phyloP scores from a whole-genome alignment of 495 filamentous ascomycete genomes.

The Penicillium argentinense region DNA sequence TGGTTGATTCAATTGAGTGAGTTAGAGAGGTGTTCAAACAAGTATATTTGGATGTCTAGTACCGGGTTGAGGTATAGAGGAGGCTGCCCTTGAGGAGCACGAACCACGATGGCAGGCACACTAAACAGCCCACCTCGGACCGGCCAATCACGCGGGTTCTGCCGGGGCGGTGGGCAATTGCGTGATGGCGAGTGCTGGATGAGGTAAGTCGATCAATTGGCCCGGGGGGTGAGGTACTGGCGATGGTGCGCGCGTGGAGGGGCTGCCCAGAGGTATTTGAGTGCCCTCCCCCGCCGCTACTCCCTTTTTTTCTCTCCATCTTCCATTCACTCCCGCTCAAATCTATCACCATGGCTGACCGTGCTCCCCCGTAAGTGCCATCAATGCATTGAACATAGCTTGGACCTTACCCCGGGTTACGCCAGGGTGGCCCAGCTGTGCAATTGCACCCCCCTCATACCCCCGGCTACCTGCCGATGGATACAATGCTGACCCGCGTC shows the following conservation, averaged over 20 bases:
- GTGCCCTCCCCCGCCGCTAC: slow-evolving; percentile 13
- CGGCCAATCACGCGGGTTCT: slow-evolving; percentile 29
- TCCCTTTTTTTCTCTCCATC: slow-evolving; percentile 12
- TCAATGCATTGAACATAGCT: too few relatives aligned
- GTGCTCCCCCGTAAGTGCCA: slow-evolving; percentile 49
- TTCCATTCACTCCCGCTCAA: not conserved
- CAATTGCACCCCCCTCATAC: not conserved
- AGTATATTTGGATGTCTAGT: not conserved
- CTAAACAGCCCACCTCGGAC: slow-evolving; percentile 29
- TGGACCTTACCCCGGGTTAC: too few relatives aligned
- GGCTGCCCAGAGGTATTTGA: slow-evolving; percentile 31
- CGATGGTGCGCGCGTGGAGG: slow-evolving; percentile 15
- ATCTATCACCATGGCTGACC: slow-evolving; percentile 51
- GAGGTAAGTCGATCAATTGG: slow-evolving; percentile 21
- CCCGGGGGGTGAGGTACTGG: not conserved
- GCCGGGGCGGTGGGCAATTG: slow-evolving; percentile 39
- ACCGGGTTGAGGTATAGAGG: not conserved
- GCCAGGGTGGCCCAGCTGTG: too few relatives aligned
- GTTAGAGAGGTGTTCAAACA: not conserved
- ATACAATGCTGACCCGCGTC: not conserved
- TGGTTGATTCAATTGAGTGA: not conserved
- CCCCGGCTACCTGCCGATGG: too few relatives aligned
- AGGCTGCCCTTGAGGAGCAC: not conserved
- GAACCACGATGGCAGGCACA: slow-evolving; percentile 19
- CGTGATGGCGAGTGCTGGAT: slow-evolving; percentile 34